phyloP scores from a whole-genome alignment of 495 filamentous ascomycete species.

The Tuber umbilicatum region DNA sequence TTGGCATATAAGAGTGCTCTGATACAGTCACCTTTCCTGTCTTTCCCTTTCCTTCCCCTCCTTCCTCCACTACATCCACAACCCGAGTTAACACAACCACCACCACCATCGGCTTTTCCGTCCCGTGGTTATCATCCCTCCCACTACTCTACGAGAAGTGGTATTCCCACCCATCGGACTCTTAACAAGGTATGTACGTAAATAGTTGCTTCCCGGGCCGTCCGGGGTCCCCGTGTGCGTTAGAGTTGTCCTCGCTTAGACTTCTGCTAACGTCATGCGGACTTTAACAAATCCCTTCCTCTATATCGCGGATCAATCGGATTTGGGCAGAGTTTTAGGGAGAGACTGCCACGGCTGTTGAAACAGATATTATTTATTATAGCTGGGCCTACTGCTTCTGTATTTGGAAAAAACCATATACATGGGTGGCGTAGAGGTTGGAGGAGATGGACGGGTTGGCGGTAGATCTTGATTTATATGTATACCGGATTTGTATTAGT shows the following conservation, averaged over 20 bases:
- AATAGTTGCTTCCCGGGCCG: not conserved
- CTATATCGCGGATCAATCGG: not conserved
- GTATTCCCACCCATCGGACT: not conserved
- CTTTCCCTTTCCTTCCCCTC: not conserved
- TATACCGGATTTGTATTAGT: too few relatives aligned
- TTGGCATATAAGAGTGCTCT: not conserved
- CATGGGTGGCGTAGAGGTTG: too few relatives aligned
- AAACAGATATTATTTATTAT: too few relatives aligned
- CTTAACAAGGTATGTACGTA: not conserved
- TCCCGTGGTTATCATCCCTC: not conserved
- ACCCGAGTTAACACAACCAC: not conserved
- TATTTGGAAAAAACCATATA: too few relatives aligned
- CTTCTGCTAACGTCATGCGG: not conserved
- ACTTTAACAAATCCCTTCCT: not conserved
- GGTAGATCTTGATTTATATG: too few relatives aligned
- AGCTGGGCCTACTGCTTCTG: too few relatives aligned
- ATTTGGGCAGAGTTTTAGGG: not conserved
- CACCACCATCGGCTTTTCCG: not conserved
- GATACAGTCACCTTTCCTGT: not conserved
- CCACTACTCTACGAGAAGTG: not conserved
- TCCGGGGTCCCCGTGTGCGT: constrained; percentile 4
- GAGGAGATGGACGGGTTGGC: too few relatives aligned
- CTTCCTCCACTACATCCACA: not conserved
- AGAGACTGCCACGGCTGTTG: not conserved
- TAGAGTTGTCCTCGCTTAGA: not conserved